Evolutionary conservation across 495 filamentous ascomycete species (phyloP), one percentile per base, ranked within the genome.

Genomic region (Lichenothelia convexa): DNA sequence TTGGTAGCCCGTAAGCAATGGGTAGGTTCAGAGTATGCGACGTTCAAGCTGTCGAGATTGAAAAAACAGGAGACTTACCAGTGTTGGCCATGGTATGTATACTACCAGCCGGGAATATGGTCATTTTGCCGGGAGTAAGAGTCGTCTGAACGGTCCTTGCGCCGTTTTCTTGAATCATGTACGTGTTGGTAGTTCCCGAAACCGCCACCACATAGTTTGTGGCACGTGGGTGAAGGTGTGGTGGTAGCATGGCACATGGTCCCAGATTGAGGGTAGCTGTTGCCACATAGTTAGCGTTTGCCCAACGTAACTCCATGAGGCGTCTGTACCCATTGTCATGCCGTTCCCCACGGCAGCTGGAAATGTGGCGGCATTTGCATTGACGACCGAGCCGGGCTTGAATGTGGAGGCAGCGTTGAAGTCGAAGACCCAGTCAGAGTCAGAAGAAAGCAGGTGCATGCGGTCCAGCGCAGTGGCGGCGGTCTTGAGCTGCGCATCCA

Each of bases 11-110:
- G n/a, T n/a, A n/a, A n/a, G n/a, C n/a, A n/a, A n/a, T n/a, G n/a
- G n/a, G n/a, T n/a, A n/a, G n/a, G n/a, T n/a, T n/a, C n/a, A n/a
- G n/a, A n/a, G n/a, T n/a, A n/a, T n/a, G n/a, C n/a, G n/a, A n/a
- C n/a, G n/a, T n/a, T n/a, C n/a, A n/a, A n/a, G n/a, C n/a, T n/a
- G n/a, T n/a, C n/a, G n/a, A n/a, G n/a, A n/a, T n/a, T n/a, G n/a
- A n/a, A n/a, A n/a, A n/a, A n/a, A n/a, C n/a, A n/a, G n/a, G n/a
- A n/a, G n/a, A n/a, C 19, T 18, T 42, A 49, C 64, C 58, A 16
- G 56, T 60, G 42, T 69, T 67, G 43, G 60, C 53, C 59, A 67
- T 65, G 22, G 60, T 57, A 43, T 67, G 63, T 22, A 67, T 53
- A 36, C 53, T 61, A 3, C 47, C 63, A 5, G 43, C 45, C 8